Evolutionary conservation across 2,329 filamentous ascomycete genomes (phyloP), one percentile per base, ranked within the genome.

Genomic region (Hypoxylon rubiginosum): DNA sequence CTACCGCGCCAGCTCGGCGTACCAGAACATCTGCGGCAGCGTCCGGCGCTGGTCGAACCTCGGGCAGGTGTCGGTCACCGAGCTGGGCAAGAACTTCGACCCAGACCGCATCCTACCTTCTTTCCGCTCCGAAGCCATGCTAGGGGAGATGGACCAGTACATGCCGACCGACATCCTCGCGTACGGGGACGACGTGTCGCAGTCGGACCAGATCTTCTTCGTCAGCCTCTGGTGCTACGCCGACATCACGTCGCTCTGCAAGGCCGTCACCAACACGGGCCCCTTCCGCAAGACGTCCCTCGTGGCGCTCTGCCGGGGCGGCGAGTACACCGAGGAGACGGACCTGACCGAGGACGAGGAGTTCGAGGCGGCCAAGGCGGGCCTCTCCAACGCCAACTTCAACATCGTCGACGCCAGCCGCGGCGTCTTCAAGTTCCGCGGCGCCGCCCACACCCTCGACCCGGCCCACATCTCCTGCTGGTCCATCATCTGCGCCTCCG

Each of bases 371-470:
- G 45, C 21, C 2, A 48, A 28, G 45, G 2, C 10, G 2, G 45
- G 24, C 11, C 17, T 19, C 4, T 1, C 17, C 24, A 17, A 8
- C 43, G 43, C 21, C 3, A 21, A 26, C 2, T 62, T 54, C 53
- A 8, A 28, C 36, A 41, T 63, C 4, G 48, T 69, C 39, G 71
- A 72, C 28, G 19, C 11, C 1, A 13, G 54, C 11, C 67, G 71
- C 11, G 69, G 71, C 8, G 68, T 67, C 6, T n/a, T 72, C 55
- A 68, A 72, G 63, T 72, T 73, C 68, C 69, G 67, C 8, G 24
- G 59, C 39, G 61, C 39, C 61, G 62, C 61, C 24, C 41, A 17
- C 4, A 50, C 58, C 8, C 26, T 72, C 1, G 60, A 72, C 11
- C 17, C 55, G 1, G 1, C 3, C 4, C 34, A 66, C 48, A 55